These are phyloP conservation scores for Microsporum canis DNA, from an alignment of 2,329 filamentous ascomycete species.

Conservation along the genomic window DNA sequence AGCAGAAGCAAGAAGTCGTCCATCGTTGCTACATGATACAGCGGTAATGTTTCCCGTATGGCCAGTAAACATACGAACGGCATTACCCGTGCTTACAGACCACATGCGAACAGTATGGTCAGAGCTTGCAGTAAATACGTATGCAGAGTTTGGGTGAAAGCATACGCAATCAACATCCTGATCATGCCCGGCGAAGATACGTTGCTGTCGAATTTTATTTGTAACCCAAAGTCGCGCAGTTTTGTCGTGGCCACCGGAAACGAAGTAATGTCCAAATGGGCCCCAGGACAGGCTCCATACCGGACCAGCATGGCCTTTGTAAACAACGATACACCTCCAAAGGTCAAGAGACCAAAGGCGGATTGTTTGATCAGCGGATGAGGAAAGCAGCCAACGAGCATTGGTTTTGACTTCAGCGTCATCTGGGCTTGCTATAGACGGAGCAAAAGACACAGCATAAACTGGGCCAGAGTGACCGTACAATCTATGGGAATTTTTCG, in stretches of 20 bases:
- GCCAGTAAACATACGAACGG: constrained; percentile 83
- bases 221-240: constrained; percentile 86
- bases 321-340: constrained; percentile 86
- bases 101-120: constrained; percentile 97
- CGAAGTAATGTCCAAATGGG: constrained; percentile 90
- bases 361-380: constrained; percentile 74
- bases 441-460: constrained; percentile 81
- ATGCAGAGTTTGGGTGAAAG: constrained; percentile 90
- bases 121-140: constrained; percentile 83
- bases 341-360: constrained; percentile 87
- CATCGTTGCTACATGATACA: constrained; percentile 74
- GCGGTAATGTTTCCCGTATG: constrained; percentile 80
- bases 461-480: constrained; percentile 86
- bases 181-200: constrained; percentile 85
- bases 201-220: constrained; percentile 78
- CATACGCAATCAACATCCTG: constrained; percentile 81
- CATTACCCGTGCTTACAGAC: constrained; percentile 76
- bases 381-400: constrained; percentile 72
- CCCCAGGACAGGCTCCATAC: constrained; percentile 84
- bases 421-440: constrained; percentile 45
- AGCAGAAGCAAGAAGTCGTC: constrained; percentile 80
- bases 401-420: constrained; percentile 44
- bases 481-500: constrained; percentile 60
- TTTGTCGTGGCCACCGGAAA: constrained; percentile 76
- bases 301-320: constrained; percentile 83